A percentile compares a stretch with the other conserved stretches of the same genome.
Evolutionary conservation across 192 early-diverging fungal genomes (phyloP).

Genomic region (Backusella tuberculispora): DNA sequence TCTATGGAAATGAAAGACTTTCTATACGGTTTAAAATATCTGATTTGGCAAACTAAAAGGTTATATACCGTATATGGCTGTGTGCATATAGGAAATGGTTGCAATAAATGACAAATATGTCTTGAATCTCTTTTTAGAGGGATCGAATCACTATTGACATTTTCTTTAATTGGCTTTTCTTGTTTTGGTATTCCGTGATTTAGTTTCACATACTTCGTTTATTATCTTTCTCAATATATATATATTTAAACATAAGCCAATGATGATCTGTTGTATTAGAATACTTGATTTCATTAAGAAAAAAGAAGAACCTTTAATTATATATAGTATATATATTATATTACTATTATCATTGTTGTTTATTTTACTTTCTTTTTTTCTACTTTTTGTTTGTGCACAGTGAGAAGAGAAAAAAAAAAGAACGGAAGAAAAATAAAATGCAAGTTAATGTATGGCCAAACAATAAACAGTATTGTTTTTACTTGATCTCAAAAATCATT

Average conservation of each 20-base stretch:
- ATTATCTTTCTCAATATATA: not conserved
- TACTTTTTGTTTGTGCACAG: not conserved
- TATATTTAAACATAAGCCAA: not conserved
- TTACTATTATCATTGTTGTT: not conserved
- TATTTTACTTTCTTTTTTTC: too few species aligned
- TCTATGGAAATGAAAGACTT: not conserved
- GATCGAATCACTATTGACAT: slow-evolving; percentile 1
- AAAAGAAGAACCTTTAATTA: not conserved
- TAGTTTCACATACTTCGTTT: not conserved
- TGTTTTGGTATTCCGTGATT: slow-evolving; percentile 12
- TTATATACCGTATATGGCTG: not conserved
- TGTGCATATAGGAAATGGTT: not conserved
- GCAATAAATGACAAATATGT: not conserved
- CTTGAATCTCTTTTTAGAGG: not conserved
- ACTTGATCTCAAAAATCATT: slow-evolving; percentile 4
- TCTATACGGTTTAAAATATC: not conserved
- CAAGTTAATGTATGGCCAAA: not conserved
- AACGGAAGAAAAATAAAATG: not conserved
- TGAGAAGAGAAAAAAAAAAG: not conserved
- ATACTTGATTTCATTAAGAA: too few species aligned
- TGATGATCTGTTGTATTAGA: too few species aligned
- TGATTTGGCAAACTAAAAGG: not conserved
- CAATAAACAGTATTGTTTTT: not conserved
- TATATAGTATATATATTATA: not conserved
- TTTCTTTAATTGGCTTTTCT: not conserved